Conservation (phyloP, 176 grass and related monocot genomes). For the Aegilops sharonensis region DNA sequence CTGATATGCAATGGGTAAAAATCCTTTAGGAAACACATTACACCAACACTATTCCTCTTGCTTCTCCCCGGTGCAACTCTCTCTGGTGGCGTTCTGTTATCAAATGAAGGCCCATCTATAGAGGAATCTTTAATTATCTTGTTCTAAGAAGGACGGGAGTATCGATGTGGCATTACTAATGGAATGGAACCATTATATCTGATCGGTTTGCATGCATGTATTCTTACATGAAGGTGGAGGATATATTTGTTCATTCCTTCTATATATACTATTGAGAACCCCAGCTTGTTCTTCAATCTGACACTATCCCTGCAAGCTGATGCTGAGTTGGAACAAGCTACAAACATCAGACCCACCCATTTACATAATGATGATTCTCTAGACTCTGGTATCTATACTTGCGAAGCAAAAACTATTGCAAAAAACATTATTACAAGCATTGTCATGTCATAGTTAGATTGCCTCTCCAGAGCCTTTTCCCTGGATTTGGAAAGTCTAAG, state of each 20-base stretch:
- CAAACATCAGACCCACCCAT: not conserved
- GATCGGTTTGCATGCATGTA: not conserved
- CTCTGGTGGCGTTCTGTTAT: not conserved
- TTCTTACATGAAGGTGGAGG: not conserved
- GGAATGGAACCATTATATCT: not conserved
- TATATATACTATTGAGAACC: not conserved
- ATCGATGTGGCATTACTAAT: not conserved
- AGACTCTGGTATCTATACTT: not conserved
- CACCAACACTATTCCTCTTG: not conserved
- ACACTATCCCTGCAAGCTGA: not conserved
- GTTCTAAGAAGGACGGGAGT: not conserved
- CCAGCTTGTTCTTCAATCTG: not conserved
- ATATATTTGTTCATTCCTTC: not conserved
- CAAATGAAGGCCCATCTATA: not conserved
- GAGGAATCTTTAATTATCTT: not conserved
- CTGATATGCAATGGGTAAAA: not conserved
- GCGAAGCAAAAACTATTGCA: not conserved
- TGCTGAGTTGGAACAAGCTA: not conserved
- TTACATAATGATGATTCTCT: not conserved
- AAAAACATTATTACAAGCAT: not conserved
- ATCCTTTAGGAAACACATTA: not conserved
- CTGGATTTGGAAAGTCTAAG: not conserved
- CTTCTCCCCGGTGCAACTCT: not conserved
- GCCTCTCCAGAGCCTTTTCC: not conserved
- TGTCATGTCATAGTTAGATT: not conserved